phyloP scores from a whole-genome alignment of 768 basidiomycete genomes.

The Mycena metata region DNA sequence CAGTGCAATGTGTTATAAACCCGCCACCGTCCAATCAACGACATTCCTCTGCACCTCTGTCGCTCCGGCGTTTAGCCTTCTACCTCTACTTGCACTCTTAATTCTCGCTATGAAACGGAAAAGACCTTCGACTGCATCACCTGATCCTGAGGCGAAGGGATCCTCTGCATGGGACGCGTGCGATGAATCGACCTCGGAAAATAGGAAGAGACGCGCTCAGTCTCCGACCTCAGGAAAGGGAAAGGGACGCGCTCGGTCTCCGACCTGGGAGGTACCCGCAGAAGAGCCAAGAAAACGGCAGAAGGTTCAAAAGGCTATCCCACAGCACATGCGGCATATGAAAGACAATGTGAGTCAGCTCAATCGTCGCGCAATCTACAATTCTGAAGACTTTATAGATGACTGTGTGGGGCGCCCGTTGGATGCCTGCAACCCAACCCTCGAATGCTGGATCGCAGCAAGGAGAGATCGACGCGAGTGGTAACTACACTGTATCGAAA shows the following conservation, averaged over 20 bases:
- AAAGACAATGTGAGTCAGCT: conserved; percentile 20
- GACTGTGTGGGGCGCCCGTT: conserved; percentile 30
- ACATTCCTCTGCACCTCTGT: conserved; percentile 14
- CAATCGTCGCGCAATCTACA: background rate
- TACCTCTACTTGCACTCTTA: conserved; percentile 29
- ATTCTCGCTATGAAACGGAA: conserved; percentile 32
- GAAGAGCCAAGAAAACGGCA: conserved; percentile 24
- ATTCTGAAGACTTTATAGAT: conserved; percentile 24
- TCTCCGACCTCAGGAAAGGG: background rate
- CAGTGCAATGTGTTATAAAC: conserved; percentile 24
- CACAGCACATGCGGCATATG: conserved; percentile 33
- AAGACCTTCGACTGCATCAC: background rate
- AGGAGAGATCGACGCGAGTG: conserved; percentile 26
- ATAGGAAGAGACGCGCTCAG: background rate
- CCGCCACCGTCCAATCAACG: conserved; percentile 12
- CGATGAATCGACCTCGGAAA: background rate
- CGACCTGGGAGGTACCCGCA: too few species aligned
- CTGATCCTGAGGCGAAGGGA: conserved; percentile 17
- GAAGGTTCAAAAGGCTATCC: conserved; percentile 36
- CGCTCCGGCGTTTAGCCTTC: conserved; percentile 20
- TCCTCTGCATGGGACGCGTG: background rate
- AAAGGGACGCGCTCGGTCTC: background rate
- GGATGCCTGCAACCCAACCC: conserved; percentile 21
- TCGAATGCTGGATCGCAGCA: conserved; percentile 27
- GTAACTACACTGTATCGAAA: conserved; percentile 19